Conservation (phyloP, 495 filamentous ascomycete species). For the Aspergillus taichungensis region DNA sequence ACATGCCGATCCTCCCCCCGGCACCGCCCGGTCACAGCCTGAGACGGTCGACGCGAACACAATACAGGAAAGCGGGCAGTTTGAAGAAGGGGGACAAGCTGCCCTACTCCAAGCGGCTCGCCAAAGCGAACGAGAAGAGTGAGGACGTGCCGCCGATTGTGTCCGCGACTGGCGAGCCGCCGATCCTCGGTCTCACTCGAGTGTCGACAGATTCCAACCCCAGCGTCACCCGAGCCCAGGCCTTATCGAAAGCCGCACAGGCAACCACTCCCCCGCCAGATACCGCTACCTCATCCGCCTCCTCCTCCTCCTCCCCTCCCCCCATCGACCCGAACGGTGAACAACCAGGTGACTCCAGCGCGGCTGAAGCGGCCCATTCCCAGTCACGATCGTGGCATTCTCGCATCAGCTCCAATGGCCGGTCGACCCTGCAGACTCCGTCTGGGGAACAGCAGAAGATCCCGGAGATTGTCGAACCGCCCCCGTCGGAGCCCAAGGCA, state of each 20-base stretch:
- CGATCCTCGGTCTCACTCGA: constrained; percentile 49
- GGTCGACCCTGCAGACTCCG: constrained; percentile 32
- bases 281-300: constrained; percentile 16
- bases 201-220: constrained; percentile 72
- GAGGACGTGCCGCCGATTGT: constrained; percentile 41
- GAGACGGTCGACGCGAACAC: constrained; percentile 82
- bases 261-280: constrained; percentile 14
- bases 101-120: constrained; percentile 67
- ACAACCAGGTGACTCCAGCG: background rate
- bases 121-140: constrained; percentile 49
- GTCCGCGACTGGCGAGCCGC: constrained; percentile 31
- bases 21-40: constrained; percentile 67
- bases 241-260: constrained; percentile 21
- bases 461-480: constrained; percentile 64
- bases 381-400: constrained; percentile 36
- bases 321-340: constrained; percentile 15
- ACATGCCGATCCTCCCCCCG: constrained; percentile 78
- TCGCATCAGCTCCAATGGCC: constrained; percentile 37
- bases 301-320: constrained; percentile 22
- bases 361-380: constrained; percentile 6
- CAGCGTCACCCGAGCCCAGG: constrained; percentile 15
- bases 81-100: constrained; percentile 67
- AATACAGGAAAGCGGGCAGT: constrained; percentile 80
- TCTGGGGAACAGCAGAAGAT: constrained; percentile 39
- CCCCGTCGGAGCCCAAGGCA: constrained; percentile 31